Percentiles rank a stretch among this genome's conserved stretches.
These are phyloP conservation scores for Chernovozyma sophiae-reginae DNA, from an alignment of 1,139 yeast genomes.

Conservation along the genomic window DNA sequence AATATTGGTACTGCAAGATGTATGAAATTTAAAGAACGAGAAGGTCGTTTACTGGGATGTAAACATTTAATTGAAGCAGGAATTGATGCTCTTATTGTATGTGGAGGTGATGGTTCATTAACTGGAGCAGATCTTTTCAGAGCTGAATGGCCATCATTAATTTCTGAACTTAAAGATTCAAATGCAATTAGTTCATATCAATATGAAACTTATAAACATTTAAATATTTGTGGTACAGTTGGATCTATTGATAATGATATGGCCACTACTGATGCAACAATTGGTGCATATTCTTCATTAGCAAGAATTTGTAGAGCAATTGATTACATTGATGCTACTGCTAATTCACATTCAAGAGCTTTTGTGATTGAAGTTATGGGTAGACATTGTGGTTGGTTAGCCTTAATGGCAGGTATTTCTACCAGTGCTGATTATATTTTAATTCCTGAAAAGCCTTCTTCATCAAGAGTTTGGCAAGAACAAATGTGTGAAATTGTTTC, in stretches of 20 bases:
- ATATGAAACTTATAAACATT: constrained; percentile 48
- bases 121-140: constrained; percentile 82
- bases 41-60: constrained; percentile 66
- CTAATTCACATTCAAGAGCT: constrained; percentile 78
- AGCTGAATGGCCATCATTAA: constrained; percentile 73
- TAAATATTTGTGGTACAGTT: constrained; percentile 73
- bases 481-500: constrained; percentile 62
- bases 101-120: constrained; percentile 84
- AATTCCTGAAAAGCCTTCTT: constrained; percentile 75
- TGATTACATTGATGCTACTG: constrained; percentile 81
- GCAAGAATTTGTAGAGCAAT: constrained; percentile 75
- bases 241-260: constrained; percentile 84
- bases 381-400: constrained; percentile 86
- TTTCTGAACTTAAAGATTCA: constrained; percentile 51
- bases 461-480: constrained; percentile 57
- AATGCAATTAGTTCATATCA: constrained; percentile 50
- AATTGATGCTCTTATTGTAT: constrained; percentile 73
- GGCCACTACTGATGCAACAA: constrained; percentile 79
- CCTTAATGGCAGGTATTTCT: constrained; percentile 77
- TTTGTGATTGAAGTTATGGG: constrained; percentile 90
- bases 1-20: constrained; percentile 80
- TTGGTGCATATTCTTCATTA: constrained; percentile 75
- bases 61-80: constrained; percentile 67
- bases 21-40: constrained; percentile 60
- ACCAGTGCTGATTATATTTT: constrained; percentile 79